Evolutionary conservation across 1,284 basidiomycete species (phyloP).

Genomic region (Ustilago nuda): DNA sequence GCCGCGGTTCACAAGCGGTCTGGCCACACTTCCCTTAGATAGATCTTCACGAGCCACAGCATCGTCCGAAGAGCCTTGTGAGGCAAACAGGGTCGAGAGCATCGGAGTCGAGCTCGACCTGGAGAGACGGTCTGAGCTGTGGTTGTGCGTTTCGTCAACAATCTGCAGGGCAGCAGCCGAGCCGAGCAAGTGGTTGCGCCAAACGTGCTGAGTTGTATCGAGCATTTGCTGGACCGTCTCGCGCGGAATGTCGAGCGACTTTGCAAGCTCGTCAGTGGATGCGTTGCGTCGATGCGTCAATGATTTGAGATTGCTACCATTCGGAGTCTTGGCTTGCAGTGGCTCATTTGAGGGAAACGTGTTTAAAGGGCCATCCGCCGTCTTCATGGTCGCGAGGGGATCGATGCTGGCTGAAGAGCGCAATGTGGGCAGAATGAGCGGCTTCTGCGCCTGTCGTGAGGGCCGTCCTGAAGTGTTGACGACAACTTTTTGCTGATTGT

Average conservation of each 20-base stretch:
- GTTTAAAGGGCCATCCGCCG: neutral
- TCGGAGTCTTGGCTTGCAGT: neutral
- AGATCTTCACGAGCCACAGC: slow-evolving; percentile 6
- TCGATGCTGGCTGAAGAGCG: slow-evolving; percentile 28
- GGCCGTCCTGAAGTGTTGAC: neutral
- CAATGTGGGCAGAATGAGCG: slow-evolving; percentile 35
- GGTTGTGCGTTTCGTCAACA: neutral
- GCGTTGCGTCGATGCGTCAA: slow-evolving; percentile 23
- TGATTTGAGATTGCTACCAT: slow-evolving; percentile 8
- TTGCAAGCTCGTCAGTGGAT: slow-evolving; percentile 35
- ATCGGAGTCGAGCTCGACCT: slow-evolving; percentile 30
- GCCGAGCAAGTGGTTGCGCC: slow-evolving; percentile 37
- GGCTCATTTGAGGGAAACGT: slow-evolving; percentile 4
- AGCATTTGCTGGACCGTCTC: slow-evolving; percentile 49
- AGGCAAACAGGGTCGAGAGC: slow-evolving; percentile 32
- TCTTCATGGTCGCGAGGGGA: slow-evolving; percentile 16
- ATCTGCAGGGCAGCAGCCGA: slow-evolving; percentile 3
- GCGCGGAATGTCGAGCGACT: slow-evolving; percentile 44
- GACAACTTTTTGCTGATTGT: neutral
- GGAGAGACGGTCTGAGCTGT: slow-evolving; percentile 6
- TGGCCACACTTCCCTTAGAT: slow-evolving; percentile 22
- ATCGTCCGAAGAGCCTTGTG: slow-evolving; percentile 8
- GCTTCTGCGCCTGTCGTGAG: slow-evolving; percentile 19
- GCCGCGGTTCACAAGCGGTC: slow-evolving; percentile 1
- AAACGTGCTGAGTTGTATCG: slow-evolving; percentile 44